Conservation (phyloP, 2,329 filamentous ascomycete genomes). For the Metarhizium brunneum region DNA sequence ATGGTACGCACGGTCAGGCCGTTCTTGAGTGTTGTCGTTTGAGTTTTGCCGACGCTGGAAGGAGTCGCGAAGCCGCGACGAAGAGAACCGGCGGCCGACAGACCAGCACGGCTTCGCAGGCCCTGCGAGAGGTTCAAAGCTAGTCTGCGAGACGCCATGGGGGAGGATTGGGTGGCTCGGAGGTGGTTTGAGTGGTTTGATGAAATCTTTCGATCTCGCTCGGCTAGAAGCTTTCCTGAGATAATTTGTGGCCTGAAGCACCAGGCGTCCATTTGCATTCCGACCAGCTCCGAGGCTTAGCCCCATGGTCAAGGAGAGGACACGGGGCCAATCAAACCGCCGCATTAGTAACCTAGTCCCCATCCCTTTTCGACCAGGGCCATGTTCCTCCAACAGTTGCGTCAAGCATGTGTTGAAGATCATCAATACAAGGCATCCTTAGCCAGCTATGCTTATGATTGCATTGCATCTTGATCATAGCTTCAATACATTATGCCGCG, state of each 20-base stretch:
- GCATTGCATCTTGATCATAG: too few relatives aligned
- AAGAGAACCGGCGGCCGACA: conserved; percentile 68
- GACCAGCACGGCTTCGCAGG: conserved; percentile 77
- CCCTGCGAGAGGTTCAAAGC: conserved; percentile 88
- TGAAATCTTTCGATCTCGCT: conserved; percentile 37
- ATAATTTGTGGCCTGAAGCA: conserved; percentile 32
- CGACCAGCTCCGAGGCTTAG: conserved; percentile 31
- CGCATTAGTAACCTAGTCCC: conserved; percentile 21
- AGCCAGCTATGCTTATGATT: too few relatives aligned
- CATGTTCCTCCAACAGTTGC: neutral
- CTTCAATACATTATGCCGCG: too few relatives aligned
- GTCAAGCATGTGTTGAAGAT: neutral
- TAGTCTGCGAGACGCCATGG: conserved; percentile 95
- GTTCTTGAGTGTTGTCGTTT: conserved; percentile 95
- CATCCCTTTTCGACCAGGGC: neutral
- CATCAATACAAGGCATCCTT: neutral
- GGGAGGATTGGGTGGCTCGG: conserved; percentile 38
- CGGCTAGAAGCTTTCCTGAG: conserved; percentile 37
- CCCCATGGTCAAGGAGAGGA: conserved; percentile 5
- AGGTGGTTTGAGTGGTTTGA: conserved; percentile 47
- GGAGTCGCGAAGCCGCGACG: conserved; percentile 87
- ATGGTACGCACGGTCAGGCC: conserved; percentile 72
- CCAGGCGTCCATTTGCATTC: conserved; percentile 28
- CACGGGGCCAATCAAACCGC: conserved; percentile 23
- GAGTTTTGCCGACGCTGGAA: conserved; percentile 70